phyloP scores from a whole-genome alignment of 352 stramenopile species.

The Aphanomyces euteiches region DNA sequence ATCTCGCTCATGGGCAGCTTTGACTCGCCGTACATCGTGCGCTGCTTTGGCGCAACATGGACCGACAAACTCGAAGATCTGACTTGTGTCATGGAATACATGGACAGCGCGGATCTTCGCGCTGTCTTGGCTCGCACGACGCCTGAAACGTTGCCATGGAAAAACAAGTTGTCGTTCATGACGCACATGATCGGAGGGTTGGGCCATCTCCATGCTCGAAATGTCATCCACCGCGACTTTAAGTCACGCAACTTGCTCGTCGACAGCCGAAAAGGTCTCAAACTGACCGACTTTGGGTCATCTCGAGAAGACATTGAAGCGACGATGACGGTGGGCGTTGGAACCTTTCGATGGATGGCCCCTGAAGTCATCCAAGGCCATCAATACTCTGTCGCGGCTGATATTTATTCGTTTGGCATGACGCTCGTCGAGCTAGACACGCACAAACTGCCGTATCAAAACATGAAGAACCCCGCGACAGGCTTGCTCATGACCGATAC shows the following conservation, averaged over 20 bases:
- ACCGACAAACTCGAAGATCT: background rate
- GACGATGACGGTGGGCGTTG: conserved; percentile 25
- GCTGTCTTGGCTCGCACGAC: background rate
- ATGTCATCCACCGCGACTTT: conserved; percentile 21
- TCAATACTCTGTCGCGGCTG: conserved; percentile 18
- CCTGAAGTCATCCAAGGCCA: conserved; percentile 22
- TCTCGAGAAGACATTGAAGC: conserved; percentile 15
- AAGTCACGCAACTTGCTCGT: conserved; percentile 24
- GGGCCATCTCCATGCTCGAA: conserved; percentile 1
- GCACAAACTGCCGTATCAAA: background rate
- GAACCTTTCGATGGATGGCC: conserved; percentile 26
- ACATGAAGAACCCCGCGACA: background rate
- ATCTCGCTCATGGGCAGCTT: conserved; percentile 24
- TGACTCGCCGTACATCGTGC: conserved; percentile 24
- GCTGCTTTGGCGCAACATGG: conserved; percentile 4
- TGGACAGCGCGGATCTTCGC: conserved; percentile 10
- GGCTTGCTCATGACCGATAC: background rate
- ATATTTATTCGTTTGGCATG: conserved; percentile 24
- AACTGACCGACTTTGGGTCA: conserved; percentile 23
- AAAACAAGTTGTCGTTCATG: background rate
- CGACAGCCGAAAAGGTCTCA: conserved; percentile 14
- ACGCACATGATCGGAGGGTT: conserved; percentile 5
- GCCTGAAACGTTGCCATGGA: background rate
- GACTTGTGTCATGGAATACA: conserved; percentile 9
- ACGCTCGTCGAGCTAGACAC: background rate